Conservation (phyloP, 176 grass and related monocot genomes). For the Hsuehochloa calcarea region DNA sequence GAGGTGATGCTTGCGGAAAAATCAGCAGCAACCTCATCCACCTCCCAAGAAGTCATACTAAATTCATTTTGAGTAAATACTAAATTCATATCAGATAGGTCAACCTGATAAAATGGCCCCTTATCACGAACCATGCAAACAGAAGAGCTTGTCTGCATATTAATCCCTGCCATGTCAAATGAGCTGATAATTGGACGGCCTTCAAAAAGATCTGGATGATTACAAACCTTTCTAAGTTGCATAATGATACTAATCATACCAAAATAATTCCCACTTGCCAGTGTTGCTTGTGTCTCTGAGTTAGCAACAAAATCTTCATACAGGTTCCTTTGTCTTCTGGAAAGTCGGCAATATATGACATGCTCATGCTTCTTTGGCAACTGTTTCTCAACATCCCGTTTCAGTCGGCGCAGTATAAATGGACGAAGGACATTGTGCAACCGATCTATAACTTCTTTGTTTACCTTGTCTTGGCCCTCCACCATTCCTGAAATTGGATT, state of each 20-base stretch:
- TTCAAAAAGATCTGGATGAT: conserved; percentile 99
- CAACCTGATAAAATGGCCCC: conserved; percentile 69
- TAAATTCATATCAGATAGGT: conserved; percentile 80
- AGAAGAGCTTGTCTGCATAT: conserved; percentile 67
- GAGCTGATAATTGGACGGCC: conserved; percentile 96
- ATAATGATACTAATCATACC: conserved; percentile 99
- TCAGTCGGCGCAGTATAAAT: conserved; percentile 90
- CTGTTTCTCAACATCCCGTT: conserved; percentile 97
- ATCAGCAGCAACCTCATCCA: conserved; percentile 50
- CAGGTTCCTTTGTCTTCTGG: conserved; percentile 91
- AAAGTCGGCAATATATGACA: conserved; percentile 95
- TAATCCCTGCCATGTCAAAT: conserved; percentile 94
- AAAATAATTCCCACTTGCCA: conserved; percentile 91
- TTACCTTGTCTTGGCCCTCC: conserved; percentile 97
- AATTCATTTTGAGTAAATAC: conserved; percentile 86
- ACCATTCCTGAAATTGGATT: conserved; percentile 99
- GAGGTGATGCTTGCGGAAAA: conserved; percentile 39
- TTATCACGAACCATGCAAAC: conserved; percentile 66
- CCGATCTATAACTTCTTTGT: conserved; percentile 91
- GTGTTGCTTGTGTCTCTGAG: conserved; percentile 89
- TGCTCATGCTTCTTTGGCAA: conserved; percentile 91
- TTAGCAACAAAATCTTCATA: conserved; percentile 98
- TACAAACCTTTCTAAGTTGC: conserved; percentile 98
- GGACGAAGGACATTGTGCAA: conserved; percentile 98
- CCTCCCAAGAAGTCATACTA: conserved; percentile 81